Conservation (phyloP, 345 rosid species). For the Camelina neglecta region DNA sequence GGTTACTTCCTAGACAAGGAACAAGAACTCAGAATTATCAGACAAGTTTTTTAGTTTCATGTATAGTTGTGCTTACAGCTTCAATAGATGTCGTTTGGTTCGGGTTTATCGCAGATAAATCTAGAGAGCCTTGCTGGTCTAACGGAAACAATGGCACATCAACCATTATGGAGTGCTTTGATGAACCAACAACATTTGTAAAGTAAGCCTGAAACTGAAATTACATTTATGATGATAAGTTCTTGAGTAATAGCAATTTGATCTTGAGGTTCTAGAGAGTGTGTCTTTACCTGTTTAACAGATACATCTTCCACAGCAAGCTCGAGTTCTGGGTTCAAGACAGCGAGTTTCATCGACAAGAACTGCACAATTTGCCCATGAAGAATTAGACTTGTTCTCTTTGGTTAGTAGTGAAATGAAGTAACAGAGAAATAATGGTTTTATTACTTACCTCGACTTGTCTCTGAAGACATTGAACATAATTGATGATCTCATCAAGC, state of each 20-base stretch:
- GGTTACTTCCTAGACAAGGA: slow-evolving; percentile 26
- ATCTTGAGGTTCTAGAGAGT: slow-evolving; percentile 12
- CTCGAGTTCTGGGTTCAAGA: slow-evolving; percentile 59
- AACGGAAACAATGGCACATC: slow-evolving; percentile 45
- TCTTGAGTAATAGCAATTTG: not conserved
- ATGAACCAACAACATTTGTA: slow-evolving; percentile 40
- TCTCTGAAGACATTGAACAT: slow-evolving; percentile 77
- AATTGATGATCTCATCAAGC: slow-evolving; percentile 84
- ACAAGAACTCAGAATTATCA: not conserved
- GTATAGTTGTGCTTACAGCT: slow-evolving; percentile 23
- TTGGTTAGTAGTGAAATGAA: slow-evolving; percentile 1
- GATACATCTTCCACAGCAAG: slow-evolving; percentile 49
- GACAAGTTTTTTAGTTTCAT: slow-evolving; percentile 33
- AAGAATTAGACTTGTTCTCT: slow-evolving; percentile 18
- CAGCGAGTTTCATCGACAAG: slow-evolving; percentile 83
- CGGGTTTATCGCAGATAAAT: slow-evolving; percentile 37
- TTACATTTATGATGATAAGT: not conserved
- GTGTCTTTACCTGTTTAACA: slow-evolving; percentile 48
- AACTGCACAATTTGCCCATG: slow-evolving; percentile 51
- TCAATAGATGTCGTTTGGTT: slow-evolving; percentile 31
- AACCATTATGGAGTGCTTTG: slow-evolving; percentile 43
- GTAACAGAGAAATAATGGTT: slow-evolving; percentile 17
- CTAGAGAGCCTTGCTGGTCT: slow-evolving; percentile 44
- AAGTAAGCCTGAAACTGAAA: slow-evolving; percentile 52
- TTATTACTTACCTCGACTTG: slow-evolving; percentile 69